Evolutionary conservation across 441 rosid species (phyloP).

Genomic region (Erodium texanum): DNA sequence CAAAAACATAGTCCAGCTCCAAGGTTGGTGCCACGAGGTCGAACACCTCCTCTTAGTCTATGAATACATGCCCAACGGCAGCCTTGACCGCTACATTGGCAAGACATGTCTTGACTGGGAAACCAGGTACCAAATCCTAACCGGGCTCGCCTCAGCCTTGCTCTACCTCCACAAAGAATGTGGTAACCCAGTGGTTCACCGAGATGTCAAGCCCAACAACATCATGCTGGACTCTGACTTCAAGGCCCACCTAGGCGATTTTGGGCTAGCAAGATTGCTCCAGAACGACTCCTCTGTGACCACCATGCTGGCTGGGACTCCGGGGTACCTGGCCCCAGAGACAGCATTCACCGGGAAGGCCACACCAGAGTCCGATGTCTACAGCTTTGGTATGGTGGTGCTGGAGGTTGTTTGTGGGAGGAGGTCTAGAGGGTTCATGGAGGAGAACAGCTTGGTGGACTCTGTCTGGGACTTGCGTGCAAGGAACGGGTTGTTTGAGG

Average conservation of each 20-base stretch:
- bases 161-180: background rate
- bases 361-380: conserved; percentile 25
- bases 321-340: background rate
- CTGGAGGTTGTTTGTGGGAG: conserved; percentile 30
- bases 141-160: background rate
- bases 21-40: conserved; percentile 36
- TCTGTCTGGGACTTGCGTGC: conserved; percentile 26
- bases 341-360: conserved; percentile 19
- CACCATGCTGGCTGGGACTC: background rate
- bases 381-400: conserved; percentile 31
- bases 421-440: conserved; percentile 23
- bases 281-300: conserved; percentile 4
- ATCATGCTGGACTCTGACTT: conserved; percentile 24
- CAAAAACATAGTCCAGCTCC: conserved; percentile 35
- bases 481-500: conserved; percentile 12
- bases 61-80: conserved; percentile 33
- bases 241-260: conserved; percentile 30
- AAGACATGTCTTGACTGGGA: conserved; percentile 20
- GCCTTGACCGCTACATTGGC: conserved; percentile 34
- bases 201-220: conserved; percentile 32
- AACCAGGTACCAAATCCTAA: conserved; percentile 11
- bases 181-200: conserved; percentile 19
- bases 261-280: conserved; percentile 31
- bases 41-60: conserved; percentile 34
- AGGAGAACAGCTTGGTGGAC: conserved; percentile 31